Evolutionary conservation across 139 green algal species (phyloP), one percentile per base, ranked within the genome.

Genomic region (Chlorella sorokiniana): DNA sequence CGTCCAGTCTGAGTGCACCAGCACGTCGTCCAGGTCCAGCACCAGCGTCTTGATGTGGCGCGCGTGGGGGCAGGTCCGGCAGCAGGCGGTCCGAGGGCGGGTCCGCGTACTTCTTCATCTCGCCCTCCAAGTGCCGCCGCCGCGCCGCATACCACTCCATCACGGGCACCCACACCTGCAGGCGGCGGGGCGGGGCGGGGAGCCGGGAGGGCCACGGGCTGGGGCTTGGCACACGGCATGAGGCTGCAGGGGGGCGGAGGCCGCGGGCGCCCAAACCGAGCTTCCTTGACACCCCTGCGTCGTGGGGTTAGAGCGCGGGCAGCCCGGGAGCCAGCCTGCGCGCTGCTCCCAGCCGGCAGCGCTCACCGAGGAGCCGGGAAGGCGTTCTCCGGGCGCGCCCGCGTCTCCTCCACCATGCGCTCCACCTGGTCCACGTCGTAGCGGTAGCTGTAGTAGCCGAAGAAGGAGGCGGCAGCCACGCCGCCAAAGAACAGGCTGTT

Each of bases 1-100:
- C 31, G 91, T 97, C 96, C 96, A 99, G 76, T 98, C 90, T 22
- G 92, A 95, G 76, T 96, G 91, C 48, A 99, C 89, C 72, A 99
- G 91, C 67, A 96, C 83, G 41, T 97, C 94, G 72, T 99, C 93
- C 63, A 99, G 85, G 88, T 99, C 96, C 48, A 99, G 90, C 37
- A 99, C 96, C 31, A 99, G 89, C 22, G 96, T 99, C 75, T 95
- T 94, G 52, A 97, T 86, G 83, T 94, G 85, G n/a, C 82, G 81
- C n/a, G 89, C 81, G 37, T 91, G 91, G 92, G 0, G 85, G 89
- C 62, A 96, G 89, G 84, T 98, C 96, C 0, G 96, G 96, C 63
- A 99, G 91, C 51, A 99, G 94, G 52, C 90, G 88, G 79, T 99
- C 94, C 42, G 90, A 95, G 6, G 92, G 91, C 16, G 96, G 96